A percentile compares a stretch with the other conserved stretches of the same genome.
These are phyloP conservation scores for Geranomyces michiganensis DNA, from an alignment of 192 early-diverging fungal genomes.

Conservation along the genomic window DNA sequence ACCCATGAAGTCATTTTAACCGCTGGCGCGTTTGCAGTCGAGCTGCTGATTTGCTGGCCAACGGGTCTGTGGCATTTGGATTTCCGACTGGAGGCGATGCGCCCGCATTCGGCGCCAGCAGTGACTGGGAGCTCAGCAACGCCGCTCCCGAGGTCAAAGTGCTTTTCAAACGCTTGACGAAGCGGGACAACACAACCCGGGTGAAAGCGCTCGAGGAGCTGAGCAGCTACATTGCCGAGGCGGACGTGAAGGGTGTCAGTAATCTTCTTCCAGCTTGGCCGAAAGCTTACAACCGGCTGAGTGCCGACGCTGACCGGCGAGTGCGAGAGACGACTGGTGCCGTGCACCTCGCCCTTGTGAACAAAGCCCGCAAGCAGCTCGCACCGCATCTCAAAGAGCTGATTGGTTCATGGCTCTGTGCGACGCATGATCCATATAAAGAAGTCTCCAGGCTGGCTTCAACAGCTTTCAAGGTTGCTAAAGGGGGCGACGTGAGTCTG, in stretches of 20 bases:
- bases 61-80: conserved; percentile 68
- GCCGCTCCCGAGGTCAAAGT: conserved; percentile 48
- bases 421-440: conserved; percentile 78
- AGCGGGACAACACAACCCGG: conserved; percentile 86
- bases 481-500: conserved; percentile 1
- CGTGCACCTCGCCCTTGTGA: conserved; percentile 70
- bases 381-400: conserved; percentile 81
- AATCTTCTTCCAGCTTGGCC: conserved; percentile 53
- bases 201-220: conserved; percentile 86
- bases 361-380: conserved; percentile 70
- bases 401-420: conserved; percentile 81
- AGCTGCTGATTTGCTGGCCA: conserved; percentile 63
- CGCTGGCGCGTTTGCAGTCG: conserved; percentile 47
- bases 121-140: conserved; percentile 38
- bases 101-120: conserved; percentile 34
- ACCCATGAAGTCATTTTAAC: not conserved
- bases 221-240: conserved; percentile 52
- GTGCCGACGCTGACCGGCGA: conserved; percentile 81
- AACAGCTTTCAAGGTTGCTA: conserved; percentile 66
- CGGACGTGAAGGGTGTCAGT: conserved; percentile 29
- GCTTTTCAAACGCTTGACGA: conserved; percentile 82
- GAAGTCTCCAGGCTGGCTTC: conserved; percentile 72
- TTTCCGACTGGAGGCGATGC: conserved; percentile 59
- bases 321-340: conserved; percentile 71
- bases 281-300: conserved; percentile 64